Conservation (phyloP, 495 filamentous ascomycete species). For the Penicillium cataractarum region DNA sequence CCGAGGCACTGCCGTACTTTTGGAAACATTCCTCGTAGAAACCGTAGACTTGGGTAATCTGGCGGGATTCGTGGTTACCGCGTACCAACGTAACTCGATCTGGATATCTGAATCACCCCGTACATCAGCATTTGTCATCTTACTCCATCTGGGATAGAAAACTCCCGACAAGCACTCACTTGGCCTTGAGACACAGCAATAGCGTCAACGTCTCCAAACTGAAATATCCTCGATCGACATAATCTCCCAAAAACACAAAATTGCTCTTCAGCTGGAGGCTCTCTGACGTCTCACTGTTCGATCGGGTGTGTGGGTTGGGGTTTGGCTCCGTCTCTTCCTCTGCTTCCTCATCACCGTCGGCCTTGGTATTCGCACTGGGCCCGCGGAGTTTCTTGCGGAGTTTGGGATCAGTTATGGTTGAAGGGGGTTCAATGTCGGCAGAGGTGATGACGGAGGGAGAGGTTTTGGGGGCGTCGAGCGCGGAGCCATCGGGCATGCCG, state of each 20-base stretch:
- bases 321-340: slow-evolving; percentile 20
- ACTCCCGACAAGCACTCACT: slow-evolving; percentile 58
- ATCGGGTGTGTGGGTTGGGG: slow-evolving; percentile 30
- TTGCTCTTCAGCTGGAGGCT: slow-evolving; percentile 64
- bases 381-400: slow-evolving; percentile 76
- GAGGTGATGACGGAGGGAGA: slow-evolving; percentile 72
- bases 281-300: slow-evolving; percentile 46
- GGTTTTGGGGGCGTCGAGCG: slow-evolving; percentile 64
- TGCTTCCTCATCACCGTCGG: slow-evolving; percentile 47
- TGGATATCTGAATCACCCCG: slow-evolving; percentile 67
- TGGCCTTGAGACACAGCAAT: slow-evolving; percentile 93
- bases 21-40: slow-evolving; percentile 99
- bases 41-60: slow-evolving; percentile 98
- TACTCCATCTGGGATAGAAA: background rate
- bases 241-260: slow-evolving; percentile 95
- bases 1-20: slow-evolving; percentile 97
- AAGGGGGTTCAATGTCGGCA: slow-evolving; percentile 85
- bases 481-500: slow-evolving; percentile 84
- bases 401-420: slow-evolving; percentile 81
- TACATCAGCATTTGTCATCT: slow-evolving; percentile 11
- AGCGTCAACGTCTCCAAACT: slow-evolving; percentile 96
- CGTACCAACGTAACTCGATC: slow-evolving; percentile 94
- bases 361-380: slow-evolving; percentile 44
- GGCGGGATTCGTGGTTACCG: slow-evolving; percentile 95
- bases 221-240: slow-evolving; percentile 97